A percentile compares a stretch with the other conserved stretches of the same genome.
Conservation (phyloP, 108 stramenopile genomes). For the Cyclostephanos invisitatus region DNA sequence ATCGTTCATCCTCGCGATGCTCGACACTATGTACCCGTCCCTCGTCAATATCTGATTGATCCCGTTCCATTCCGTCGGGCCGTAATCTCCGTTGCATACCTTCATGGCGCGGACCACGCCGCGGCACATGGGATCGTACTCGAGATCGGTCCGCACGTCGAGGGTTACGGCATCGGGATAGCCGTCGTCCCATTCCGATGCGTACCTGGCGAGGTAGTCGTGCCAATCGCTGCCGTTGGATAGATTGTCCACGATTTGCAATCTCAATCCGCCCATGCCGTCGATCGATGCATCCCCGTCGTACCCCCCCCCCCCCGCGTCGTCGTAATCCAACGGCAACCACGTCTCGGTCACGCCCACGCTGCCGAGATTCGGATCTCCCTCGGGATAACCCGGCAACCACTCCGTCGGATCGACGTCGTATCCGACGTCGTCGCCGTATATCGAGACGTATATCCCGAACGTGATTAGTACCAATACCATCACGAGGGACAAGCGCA, state of each 20-base stretch:
- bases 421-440: slow-evolving; percentile 17
- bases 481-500: neutral
- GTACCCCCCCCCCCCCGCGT: slow-evolving; percentile 7
- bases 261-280: slow-evolving; percentile 48
- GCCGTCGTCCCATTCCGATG: slow-evolving; percentile 77
- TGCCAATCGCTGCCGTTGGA: slow-evolving; percentile 57
- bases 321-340: slow-evolving; percentile 40
- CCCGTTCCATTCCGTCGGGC: slow-evolving; percentile 78
- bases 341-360: slow-evolving; percentile 38
- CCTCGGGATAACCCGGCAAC: slow-evolving; percentile 51
- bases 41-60: slow-evolving; percentile 62
- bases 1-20: slow-evolving; percentile 78
- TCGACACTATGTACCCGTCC: slow-evolving; percentile 61
- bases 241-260: slow-evolving; percentile 69
- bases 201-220: slow-evolving; percentile 47
- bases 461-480: slow-evolving; percentile 10
- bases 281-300: no score
- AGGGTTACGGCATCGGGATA: slow-evolving; percentile 74
- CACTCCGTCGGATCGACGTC: slow-evolving; percentile 38
- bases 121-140: slow-evolving; percentile 57
- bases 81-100: slow-evolving; percentile 86
- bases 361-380: slow-evolving; percentile 46
- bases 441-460: slow-evolving; percentile 16
- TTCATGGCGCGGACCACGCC: slow-evolving; percentile 56
- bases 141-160: slow-evolving; percentile 12